Conservation (phyloP, 129 eudicot species). For the Gnaphalium uliginosum region DNA sequence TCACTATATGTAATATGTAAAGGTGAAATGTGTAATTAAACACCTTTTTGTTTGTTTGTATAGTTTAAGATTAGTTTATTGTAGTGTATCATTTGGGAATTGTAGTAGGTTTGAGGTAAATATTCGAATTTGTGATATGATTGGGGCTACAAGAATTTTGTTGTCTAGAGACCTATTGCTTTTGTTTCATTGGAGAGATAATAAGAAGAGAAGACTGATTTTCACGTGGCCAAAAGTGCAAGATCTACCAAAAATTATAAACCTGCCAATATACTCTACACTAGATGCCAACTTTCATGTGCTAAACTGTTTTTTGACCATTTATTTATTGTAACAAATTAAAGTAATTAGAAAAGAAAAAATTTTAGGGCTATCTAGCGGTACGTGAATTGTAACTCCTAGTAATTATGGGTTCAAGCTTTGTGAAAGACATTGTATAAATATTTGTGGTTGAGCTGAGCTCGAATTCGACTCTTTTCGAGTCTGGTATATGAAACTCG, state of each 20-base stretch:
- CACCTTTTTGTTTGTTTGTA: neutral
- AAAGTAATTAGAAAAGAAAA: no score
- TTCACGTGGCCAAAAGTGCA: conserved; percentile 50
- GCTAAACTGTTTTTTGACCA: neutral
- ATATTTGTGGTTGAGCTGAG: no score
- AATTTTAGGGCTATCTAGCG: no score
- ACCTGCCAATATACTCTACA: conserved; percentile 30
- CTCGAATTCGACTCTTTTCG: no score
- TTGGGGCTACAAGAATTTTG: conserved; percentile 33
- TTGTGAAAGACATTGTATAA: no score
- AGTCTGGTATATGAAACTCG: no score
- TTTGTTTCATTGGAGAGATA: conserved; percentile 25
- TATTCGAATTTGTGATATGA: conserved; percentile 38
- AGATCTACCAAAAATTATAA: conserved; percentile 34
- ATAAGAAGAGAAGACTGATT: conserved; percentile 28
- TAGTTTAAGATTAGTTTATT: neutral
- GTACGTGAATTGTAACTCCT: no score
- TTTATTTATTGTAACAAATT: neutral
- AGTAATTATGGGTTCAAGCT: no score
- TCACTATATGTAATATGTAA: no score
- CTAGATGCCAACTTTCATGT: conserved; percentile 38
- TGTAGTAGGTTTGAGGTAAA: conserved; percentile 26
- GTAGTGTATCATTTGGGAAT: conserved; percentile 10
- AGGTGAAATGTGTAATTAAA: neutral
- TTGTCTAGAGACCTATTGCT: conserved; percentile 14